Conservation (phyloP, 1,284 basidiomycete genomes). For the Boletellus deceptivus region DNA sequence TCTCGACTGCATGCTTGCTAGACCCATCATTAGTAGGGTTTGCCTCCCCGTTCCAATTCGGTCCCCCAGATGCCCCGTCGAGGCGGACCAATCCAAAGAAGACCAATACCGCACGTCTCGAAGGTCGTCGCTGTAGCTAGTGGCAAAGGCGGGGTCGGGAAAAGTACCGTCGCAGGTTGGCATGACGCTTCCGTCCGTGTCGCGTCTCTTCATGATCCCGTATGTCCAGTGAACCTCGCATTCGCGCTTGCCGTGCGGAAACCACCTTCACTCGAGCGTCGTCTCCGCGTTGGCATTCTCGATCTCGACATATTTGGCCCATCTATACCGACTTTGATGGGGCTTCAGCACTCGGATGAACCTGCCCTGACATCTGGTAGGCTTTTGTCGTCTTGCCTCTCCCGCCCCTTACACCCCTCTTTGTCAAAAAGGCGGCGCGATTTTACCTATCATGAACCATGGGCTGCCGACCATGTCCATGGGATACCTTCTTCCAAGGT, state of each 20-base stretch:
- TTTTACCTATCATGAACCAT: conserved; percentile 87
- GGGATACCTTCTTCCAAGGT: conserved; percentile 76
- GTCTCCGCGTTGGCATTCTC: conserved; percentile 78
- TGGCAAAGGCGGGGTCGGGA: conserved; percentile 97
- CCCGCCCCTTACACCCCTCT: neutral
- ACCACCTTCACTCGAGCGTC: conserved; percentile 22
- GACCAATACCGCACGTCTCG: conserved; percentile 63
- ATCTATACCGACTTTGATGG: conserved; percentile 94
- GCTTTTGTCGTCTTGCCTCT: conserved; percentile 20
- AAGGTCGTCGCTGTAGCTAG: conserved; percentile 86
- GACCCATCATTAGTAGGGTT: conserved; percentile 42
- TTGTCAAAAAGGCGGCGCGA: conserved; percentile 58
- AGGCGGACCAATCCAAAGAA: conserved; percentile 52
- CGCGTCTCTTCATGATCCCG: neutral
- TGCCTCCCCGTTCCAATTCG: conserved; percentile 44
- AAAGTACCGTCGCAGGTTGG: conserved; percentile 89
- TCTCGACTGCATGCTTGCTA: conserved; percentile 8
- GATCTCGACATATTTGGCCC: conserved; percentile 98
- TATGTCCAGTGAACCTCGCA: conserved; percentile 74
- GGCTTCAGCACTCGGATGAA: conserved; percentile 78
- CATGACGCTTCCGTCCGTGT: conserved; percentile 8
- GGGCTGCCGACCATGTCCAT: conserved; percentile 96
- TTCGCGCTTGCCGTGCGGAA: conserved; percentile 60
- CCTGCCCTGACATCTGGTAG: conserved; percentile 74
- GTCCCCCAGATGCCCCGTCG: conserved; percentile 64